These are phyloP conservation scores for Leishmania braziliensis DNA, from an alignment of 208 protist genomes.

Conservation along the genomic window DNA sequence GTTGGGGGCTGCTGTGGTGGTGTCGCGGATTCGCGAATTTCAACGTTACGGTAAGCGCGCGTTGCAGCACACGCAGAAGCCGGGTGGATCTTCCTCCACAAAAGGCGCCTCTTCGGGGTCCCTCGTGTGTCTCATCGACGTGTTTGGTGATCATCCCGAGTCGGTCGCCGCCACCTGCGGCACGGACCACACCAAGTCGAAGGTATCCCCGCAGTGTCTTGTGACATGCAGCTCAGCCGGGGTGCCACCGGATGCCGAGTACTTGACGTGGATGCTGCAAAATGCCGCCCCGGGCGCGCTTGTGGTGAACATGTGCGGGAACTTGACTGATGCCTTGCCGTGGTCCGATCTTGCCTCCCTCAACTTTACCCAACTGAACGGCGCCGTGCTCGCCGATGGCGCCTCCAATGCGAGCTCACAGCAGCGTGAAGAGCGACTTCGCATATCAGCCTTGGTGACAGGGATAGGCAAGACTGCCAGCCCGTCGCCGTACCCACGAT, in stretches of 20 bases:
- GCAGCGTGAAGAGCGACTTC: slow-evolving; percentile 60
- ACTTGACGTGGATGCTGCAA: slow-evolving; percentile 48
- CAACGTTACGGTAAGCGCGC: slow-evolving; percentile 5
- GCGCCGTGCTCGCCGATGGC: slow-evolving; percentile 38
- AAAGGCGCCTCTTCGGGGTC: slow-evolving; percentile 15
- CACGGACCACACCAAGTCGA: slow-evolving; percentile 30
- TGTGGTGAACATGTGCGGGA: slow-evolving; percentile 52
- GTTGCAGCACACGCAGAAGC: slow-evolving; percentile 12
- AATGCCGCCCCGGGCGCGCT: slow-evolving; percentile 14
- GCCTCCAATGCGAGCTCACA: slow-evolving; percentile 50
- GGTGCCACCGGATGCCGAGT: slow-evolving; percentile 38
- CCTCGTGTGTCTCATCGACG: slow-evolving; percentile 57
- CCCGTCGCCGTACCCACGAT: slow-evolving; percentile 28
- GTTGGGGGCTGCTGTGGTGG: slow-evolving; percentile 45
- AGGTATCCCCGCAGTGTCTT: slow-evolving; percentile 38
- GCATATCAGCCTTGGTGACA: slow-evolving; percentile 11
- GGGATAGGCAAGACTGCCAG: neutral
- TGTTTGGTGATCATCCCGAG: slow-evolving; percentile 57
- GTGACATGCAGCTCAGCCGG: slow-evolving; percentile 38
- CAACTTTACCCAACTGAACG: slow-evolving; percentile 54
- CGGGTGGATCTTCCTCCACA: neutral
- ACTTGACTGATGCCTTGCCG: slow-evolving; percentile 39
- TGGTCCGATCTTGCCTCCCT: slow-evolving; percentile 41
- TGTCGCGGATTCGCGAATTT: slow-evolving; percentile 36
- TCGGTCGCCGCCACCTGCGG: slow-evolving; percentile 40